Base-by-base conservation (phyloP, 768 basidiomycete genomes). In the Xanthoconium stramineum region DNA sequence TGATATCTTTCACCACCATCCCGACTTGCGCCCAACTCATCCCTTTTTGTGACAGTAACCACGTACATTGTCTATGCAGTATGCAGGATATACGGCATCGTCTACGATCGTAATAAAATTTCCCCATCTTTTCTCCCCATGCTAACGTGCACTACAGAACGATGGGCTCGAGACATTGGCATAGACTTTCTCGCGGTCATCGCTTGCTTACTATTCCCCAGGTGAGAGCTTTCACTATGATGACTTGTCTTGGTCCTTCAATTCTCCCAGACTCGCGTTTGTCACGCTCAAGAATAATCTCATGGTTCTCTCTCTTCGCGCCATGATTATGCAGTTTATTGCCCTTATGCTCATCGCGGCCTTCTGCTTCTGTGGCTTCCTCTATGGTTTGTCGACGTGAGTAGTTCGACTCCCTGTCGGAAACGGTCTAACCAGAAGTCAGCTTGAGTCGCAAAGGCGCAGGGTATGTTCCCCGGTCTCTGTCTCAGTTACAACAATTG, bases 351-450 rank as follows among this genome's bases (percentile, higher is more conserved):
- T 85, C 32, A 88, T 94, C 17, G 92, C 93, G 6, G 85, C 82
- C 1, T 95, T 94, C 67, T 95, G 93, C 66, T 97, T 97, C 68
- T 83, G 86, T 35, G 94, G 94, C 3, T 98, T 98, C 70, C 70
- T 94, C 44, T 98, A 97, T 72, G 93, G 92, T 0, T 76, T 98
- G 11, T 97, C 88, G 88, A 97, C 93, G 83, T 94, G 74, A 68
- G 93, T 84, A 2, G 6, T 40, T 49, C 36, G 39, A 15, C 40
- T 50, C 33, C 29, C 32, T 36, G 17, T 46, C n/a, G n/a, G 20
- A 53, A 46, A 37, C 3, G 11, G 5, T 14, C 47, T 69, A 28
- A 71, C 49, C 19, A 28, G 36, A 17, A 5, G 17, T 29, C 60
- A 91, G 89, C 13, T 66, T 91, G 60, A 82, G 83, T 64, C 80